Percentiles rank a stretch among this genome's conserved stretches.
These are phyloP conservation scores for Pseudogymnoascus sp. DNA, from an alignment of 2,329 filamentous ascomycete genomes.

Conservation along the genomic window DNA sequence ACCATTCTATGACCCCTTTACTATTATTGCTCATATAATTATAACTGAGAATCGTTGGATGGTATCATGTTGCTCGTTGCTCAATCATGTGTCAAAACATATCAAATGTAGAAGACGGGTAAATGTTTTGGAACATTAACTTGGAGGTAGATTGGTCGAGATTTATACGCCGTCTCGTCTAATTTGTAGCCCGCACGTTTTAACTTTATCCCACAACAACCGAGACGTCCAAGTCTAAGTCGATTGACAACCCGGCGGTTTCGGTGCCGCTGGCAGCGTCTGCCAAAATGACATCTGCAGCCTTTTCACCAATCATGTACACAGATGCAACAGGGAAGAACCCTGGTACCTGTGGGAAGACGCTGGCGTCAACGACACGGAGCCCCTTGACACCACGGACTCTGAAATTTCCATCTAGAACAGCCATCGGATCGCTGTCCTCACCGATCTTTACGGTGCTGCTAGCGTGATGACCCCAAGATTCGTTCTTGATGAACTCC, in stretches of 20 bases:
- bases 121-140: background rate
- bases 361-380: conserved; percentile 46
- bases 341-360: conserved; percentile 41
- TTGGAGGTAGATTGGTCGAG: background rate
- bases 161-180: background rate
- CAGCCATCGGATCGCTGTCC: conserved; percentile 41
- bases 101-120: background rate
- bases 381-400: conserved; percentile 42
- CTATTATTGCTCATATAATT: background rate
- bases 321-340: conserved; percentile 24
- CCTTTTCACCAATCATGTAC: conserved; percentile 25
- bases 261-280: background rate
- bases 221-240: background rate
- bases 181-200: background rate
- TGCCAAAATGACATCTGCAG: conserved; percentile 23
- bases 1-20: background rate
- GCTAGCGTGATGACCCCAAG: conserved; percentile 48
- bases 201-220: background rate
- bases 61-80: background rate
- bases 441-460: conserved; percentile 46
- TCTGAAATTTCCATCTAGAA: conserved; percentile 42
- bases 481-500: conserved; percentile 38
- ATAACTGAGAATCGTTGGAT: background rate
- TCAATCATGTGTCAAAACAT: background rate
- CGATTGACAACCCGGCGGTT: background rate